These are phyloP conservation scores for Cadophora gregata DNA, from an alignment of 2,329 filamentous ascomycete species.

Conservation along the genomic window DNA sequence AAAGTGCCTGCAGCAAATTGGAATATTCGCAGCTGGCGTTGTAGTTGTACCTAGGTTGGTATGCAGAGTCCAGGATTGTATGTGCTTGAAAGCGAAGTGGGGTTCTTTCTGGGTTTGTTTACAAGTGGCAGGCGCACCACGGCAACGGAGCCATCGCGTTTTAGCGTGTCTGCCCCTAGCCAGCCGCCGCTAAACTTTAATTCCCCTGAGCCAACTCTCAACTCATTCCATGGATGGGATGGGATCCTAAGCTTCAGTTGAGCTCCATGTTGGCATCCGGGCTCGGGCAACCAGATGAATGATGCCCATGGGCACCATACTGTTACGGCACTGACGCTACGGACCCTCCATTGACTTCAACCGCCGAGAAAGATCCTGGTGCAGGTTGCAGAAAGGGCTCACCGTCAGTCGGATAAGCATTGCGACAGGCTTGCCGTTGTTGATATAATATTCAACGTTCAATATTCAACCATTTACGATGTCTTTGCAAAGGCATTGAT, in stretches of 20 bases:
- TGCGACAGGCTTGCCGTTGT: background rate
- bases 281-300: too few species aligned
- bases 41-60: too few species aligned
- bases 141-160: slow-evolving; percentile 19
- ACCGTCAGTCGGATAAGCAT: background rate
- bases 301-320: background rate
- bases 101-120: slow-evolving; percentile 27
- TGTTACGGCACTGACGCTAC: background rate
- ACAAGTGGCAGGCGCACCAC: slow-evolving; percentile 20
- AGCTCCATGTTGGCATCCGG: background rate
- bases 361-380: background rate
- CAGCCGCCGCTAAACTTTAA: background rate
- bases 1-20: slow-evolving; percentile 24
- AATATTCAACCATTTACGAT: background rate
- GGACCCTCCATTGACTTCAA: background rate
- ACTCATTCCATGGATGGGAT: background rate
- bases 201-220: background rate
- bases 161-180: slow-evolving; percentile 5
- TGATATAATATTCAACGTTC: background rate
- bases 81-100: slow-evolving; percentile 6
- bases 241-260: background rate
- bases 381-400: background rate
- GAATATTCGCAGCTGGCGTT: slow-evolving; percentile 19
- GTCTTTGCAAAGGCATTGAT: background rate
- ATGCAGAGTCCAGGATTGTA: slow-evolving; percentile 25